A percentile compares a stretch with the other conserved stretches of the same genome.
Evolutionary conservation across 2,329 filamentous ascomycete genomes (phyloP).

Genomic region (Microcyclospora tardicrescens): DNA sequence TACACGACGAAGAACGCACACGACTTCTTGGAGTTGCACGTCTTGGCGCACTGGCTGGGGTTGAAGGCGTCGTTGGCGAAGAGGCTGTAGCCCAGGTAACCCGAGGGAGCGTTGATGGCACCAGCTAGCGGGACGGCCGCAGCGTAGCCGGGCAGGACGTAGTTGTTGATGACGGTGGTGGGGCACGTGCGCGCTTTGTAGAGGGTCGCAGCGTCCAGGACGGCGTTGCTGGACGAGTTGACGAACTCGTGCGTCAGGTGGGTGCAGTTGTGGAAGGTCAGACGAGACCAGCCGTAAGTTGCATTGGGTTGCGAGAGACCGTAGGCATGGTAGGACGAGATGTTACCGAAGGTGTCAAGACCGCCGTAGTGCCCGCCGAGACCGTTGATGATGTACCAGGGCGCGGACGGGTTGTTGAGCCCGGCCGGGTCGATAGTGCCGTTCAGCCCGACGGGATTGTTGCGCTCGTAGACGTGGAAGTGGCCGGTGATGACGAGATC

Average conservation of each 20-base stretch:
- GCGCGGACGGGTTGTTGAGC: slow-evolving; percentile 34
- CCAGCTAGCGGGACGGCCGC: too few relatives aligned
- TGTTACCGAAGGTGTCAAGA: slow-evolving; percentile 11
- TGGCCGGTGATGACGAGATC: slow-evolving; percentile 33
- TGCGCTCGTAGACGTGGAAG: slow-evolving; percentile 35
- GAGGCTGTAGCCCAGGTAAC: too few relatives aligned
- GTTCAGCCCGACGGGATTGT: slow-evolving; percentile 22
- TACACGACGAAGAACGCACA: too few relatives aligned
- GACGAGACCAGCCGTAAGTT: slow-evolving; percentile 26
- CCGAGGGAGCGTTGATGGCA: too few relatives aligned
- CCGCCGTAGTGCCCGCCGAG: slow-evolving; percentile 43
- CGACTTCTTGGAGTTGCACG: too few relatives aligned
- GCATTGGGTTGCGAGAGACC: slow-evolving; percentile 7
- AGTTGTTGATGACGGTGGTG: too few relatives aligned
- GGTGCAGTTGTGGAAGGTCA: slow-evolving; percentile 30
- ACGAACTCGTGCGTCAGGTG: slow-evolving; percentile 29
- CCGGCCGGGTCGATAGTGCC: slow-evolving; percentile 29
- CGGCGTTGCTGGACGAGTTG: slow-evolving; percentile 18
- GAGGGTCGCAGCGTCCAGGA: slow-evolving; percentile 22
- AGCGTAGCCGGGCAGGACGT: too few relatives aligned
- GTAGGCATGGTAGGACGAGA: too few relatives aligned
- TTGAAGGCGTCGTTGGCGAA: too few relatives aligned
- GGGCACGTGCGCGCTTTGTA: slow-evolving; percentile 7
- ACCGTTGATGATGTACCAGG: slow-evolving; percentile 40
- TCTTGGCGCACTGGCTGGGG: too few relatives aligned